Base-by-base conservation (phyloP, 2,329 filamentous ascomycete genomes). In the Epichloe gansuensis region DNA sequence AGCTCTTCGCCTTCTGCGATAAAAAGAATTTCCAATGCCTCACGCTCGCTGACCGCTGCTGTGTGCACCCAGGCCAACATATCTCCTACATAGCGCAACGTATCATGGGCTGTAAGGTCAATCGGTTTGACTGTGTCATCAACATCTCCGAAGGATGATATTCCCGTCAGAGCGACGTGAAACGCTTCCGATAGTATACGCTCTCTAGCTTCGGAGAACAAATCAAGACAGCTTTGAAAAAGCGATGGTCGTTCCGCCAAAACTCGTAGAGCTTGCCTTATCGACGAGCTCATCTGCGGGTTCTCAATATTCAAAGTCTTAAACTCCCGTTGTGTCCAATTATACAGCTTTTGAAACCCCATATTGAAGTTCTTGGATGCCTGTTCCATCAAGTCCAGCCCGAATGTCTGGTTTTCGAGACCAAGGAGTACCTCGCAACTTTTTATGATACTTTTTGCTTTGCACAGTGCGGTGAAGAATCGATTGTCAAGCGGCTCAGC, bases 11-110 rank as follows among this genome's bases (percentile, higher is more conserved):
- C 90, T 56, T 96, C 90, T 0, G 86, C 85, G 42, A 96, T 84
- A 63, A 98, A 98, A 0, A 98, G 73, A 2, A 89, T 82, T 65
- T 97, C 91, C 5, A 98, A 74, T 0, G 90, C 89, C 67, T 98
- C 93, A 50, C 87, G 80, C 67, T 98, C 93, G 35, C 91, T 94
- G 1, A 98, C 93, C 0, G 91, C 85, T 3, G 90, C 87, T 0
- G 93, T 95, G 65, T 98, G 93, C 5, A 86, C 82, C 93, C 93
- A 98, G 5, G 93, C 93, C 13, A 98, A 77, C 90, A 98, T 98
- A 64, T 98, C 93, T 50, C 93, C 89, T 3, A 94, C 82, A 65
- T 97, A 97, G 21, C 93, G 82, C 27, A 97, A 71, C 1, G 89
- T 84, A 62, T 98, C 93, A 64, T 97, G 91, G 1, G 93, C 91